These are phyloP conservation scores for Thielaviopsis euricoi DNA, from an alignment of 2,329 filamentous ascomycete genomes.

Conservation along the genomic window DNA sequence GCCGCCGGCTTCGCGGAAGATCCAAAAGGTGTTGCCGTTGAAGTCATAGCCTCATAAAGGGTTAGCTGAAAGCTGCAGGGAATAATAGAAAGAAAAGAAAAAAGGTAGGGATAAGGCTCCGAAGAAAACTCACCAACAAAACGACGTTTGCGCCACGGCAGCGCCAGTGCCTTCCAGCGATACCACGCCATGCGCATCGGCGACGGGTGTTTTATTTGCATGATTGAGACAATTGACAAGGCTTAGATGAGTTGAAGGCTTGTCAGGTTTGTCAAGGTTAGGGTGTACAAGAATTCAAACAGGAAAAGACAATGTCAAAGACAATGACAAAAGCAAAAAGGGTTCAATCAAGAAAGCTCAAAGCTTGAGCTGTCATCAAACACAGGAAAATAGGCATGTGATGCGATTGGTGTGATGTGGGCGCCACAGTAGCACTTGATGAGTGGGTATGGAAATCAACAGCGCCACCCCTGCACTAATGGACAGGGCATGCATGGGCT, in stretches of 20 bases:
- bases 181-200: slow-evolving; percentile 30
- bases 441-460: too few relatives aligned
- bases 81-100: not conserved
- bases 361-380: too few relatives aligned
- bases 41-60: slow-evolving; percentile 39
- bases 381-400: too few relatives aligned
- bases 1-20: slow-evolving; percentile 37
- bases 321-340: too few relatives aligned
- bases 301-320: not conserved
- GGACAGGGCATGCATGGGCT: too few relatives aligned
- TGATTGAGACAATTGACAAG: not conserved
- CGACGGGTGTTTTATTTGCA: slow-evolving; percentile 11
- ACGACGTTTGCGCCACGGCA: slow-evolving; percentile 48
- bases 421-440: too few relatives aligned
- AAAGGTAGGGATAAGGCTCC: not conserved
- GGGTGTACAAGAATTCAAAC: not conserved
- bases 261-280: not conserved
- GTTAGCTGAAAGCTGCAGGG: not conserved
- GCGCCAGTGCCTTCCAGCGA: slow-evolving; percentile 43
- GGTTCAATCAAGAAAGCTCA: too few relatives aligned
- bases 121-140: slow-evolving; percentile 34
- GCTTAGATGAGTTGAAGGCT: not conserved
- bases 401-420: too few relatives aligned
- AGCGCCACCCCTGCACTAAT: too few relatives aligned
- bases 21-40: slow-evolving; percentile 52